Evolutionary conservation across 1,139 yeast genomes (phyloP).

Genomic region (Ogataea hybrid): DNA sequence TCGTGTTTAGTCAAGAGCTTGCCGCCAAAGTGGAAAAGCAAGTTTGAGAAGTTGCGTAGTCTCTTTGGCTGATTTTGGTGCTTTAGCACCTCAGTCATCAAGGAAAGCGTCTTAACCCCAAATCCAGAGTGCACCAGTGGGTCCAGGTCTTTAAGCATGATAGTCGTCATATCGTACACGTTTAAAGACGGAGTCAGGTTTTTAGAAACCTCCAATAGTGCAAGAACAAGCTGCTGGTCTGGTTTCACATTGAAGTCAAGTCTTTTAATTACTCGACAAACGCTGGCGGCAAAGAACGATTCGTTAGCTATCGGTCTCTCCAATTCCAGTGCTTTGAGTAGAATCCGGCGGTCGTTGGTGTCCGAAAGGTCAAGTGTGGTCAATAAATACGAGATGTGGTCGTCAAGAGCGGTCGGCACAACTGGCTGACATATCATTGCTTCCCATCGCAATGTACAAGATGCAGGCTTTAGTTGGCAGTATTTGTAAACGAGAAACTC

Average conservation of each 20-base stretch:
- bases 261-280: slow-evolving; percentile 2
- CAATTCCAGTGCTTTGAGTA: slow-evolving; percentile 1
- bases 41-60: slow-evolving; percentile 27
- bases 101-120: slow-evolving; percentile 5
- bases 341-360: neutral
- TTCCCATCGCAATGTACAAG: slow-evolving; percentile 3
- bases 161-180: slow-evolving; percentile 18
- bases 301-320: neutral
- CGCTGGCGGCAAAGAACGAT: neutral
- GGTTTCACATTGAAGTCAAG: neutral
- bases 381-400: slow-evolving; percentile 6
- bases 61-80: slow-evolving; percentile 19
- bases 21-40: slow-evolving; percentile 28
- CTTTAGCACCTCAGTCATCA: slow-evolving; percentile 14
- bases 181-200: slow-evolving; percentile 1
- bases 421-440: neutral
- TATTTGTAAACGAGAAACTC: slow-evolving; percentile 4
- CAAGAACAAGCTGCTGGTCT: slow-evolving; percentile 2
- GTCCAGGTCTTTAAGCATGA: slow-evolving; percentile 13
- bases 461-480: neutral
- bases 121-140: slow-evolving; percentile 6
- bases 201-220: slow-evolving; percentile 1
- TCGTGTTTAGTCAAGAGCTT: slow-evolving; percentile 11
- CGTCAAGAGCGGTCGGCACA: neutral
- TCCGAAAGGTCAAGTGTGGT: neutral